phyloP scores from a whole-genome alignment of 2,329 filamentous ascomycete genomes.

The Cladosporium sp. region DNA sequence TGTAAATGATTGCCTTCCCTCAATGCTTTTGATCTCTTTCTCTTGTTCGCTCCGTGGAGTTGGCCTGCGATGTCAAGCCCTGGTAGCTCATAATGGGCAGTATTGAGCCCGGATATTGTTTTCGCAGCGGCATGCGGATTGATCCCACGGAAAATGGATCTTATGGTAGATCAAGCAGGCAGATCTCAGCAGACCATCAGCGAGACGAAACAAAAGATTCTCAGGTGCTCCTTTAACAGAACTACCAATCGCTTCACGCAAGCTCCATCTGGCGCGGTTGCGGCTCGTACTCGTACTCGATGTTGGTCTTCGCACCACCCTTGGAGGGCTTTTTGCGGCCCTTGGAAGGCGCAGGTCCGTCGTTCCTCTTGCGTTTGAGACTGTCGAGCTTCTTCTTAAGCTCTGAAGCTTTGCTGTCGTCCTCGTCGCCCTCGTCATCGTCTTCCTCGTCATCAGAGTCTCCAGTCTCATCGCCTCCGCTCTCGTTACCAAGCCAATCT shows the following conservation, averaged over 20 bases:
- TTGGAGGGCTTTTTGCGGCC: slow-evolving; percentile 54
- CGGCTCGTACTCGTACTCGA: slow-evolving; percentile 72
- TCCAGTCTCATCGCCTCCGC: slow-evolving; percentile 44
- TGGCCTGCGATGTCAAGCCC: neutral
- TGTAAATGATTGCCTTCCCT: neutral
- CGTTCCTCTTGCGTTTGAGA: slow-evolving; percentile 54
- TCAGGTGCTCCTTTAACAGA: neutral
- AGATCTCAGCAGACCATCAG: neutral
- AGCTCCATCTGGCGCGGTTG: slow-evolving; percentile 42
- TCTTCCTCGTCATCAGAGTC: slow-evolving; percentile 57
- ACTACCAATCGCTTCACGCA: slow-evolving; percentile 19
- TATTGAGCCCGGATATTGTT: neutral
- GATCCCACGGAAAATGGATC: no score
- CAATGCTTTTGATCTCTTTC: neutral
- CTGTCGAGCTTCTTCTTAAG: slow-evolving; percentile 53
- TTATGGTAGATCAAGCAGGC: neutral
- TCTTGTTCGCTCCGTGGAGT: neutral
- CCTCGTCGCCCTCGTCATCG: slow-evolving; percentile 51
- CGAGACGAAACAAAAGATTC: neutral
- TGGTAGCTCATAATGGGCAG: neutral
- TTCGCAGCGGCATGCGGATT: neutral
- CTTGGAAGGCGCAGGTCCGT: slow-evolving; percentile 46
- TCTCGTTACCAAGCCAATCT: slow-evolving; percentile 82
- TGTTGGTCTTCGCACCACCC: slow-evolving; percentile 60
- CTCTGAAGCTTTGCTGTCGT: slow-evolving; percentile 51